These are phyloP conservation scores for Begonia fuchsioides DNA, from an alignment of 306 rosid genomes.

Conservation along the genomic window DNA sequence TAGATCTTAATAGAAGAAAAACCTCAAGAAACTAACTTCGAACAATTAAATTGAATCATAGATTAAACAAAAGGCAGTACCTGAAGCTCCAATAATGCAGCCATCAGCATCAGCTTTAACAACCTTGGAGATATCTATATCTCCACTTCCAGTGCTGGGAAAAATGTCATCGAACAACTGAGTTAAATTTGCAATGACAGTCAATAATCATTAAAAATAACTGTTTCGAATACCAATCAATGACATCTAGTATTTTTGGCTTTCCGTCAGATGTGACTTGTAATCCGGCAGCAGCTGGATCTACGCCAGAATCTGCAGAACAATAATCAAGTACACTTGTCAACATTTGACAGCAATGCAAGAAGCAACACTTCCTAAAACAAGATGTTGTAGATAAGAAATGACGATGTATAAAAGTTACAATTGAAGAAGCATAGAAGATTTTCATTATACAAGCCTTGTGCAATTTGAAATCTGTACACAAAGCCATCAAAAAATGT, in stretches of 20 bases:
- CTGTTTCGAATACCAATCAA: slow-evolving; percentile 50
- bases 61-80: slow-evolving; percentile 20
- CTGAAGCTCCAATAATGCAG: slow-evolving; percentile 70
- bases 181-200: slow-evolving; percentile 5
- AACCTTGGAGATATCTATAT: slow-evolving; percentile 77
- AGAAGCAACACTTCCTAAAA: not conserved
- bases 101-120: slow-evolving; percentile 75
- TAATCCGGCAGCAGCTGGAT: slow-evolving; percentile 92
- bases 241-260: slow-evolving; percentile 71
- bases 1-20: too few species aligned
- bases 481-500: too few species aligned
- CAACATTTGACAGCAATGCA: slow-evolving; percentile 7
- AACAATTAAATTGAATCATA: not conserved
- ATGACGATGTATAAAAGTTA: too few species aligned
- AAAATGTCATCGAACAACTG: not conserved
- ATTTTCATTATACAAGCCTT: too few species aligned
- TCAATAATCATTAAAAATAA: slow-evolving; percentile 1
- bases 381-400: too few species aligned
- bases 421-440: too few species aligned
- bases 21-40: too few species aligned
- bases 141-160: slow-evolving; percentile 86
- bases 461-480: too few species aligned
- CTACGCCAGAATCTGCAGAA: slow-evolving; percentile 78
- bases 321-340: slow-evolving; percentile 7
- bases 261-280: slow-evolving; percentile 91